Conservation (phyloP, 768 basidiomycete species). For the Hydnomerulius pinastri region DNA sequence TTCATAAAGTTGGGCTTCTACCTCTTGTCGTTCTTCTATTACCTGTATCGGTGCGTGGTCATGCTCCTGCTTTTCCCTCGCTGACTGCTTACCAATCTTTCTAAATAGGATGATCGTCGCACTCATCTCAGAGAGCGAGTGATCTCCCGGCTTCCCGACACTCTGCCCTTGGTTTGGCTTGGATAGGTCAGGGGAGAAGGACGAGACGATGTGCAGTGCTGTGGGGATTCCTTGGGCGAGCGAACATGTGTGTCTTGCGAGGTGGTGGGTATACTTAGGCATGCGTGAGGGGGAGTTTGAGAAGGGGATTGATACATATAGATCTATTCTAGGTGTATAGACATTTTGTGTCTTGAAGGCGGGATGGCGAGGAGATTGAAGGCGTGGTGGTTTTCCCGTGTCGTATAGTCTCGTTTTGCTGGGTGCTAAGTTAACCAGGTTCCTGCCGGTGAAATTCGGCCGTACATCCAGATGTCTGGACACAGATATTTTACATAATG, state of each 20-base stretch:
- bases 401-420: conserved; percentile 16
- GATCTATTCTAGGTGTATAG: conserved; percentile 17
- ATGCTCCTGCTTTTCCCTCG: background rate
- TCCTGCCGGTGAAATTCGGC: no score
- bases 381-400: conserved; percentile 9
- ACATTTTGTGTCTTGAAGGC: no score
- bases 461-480: no score
- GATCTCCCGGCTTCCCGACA: conserved; percentile 4
- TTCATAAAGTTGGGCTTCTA: conserved; percentile 96
- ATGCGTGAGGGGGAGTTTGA: no score
- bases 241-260: conserved; percentile 5
- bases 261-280: background rate
- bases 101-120: conserved; percentile 82
- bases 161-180: background rate
- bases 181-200: background rate
- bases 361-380: conserved; percentile 12
- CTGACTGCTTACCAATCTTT: background rate
- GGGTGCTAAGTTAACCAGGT: no score
- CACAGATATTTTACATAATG: no score
- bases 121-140: conserved; percentile 79
- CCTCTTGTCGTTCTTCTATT: conserved; percentile 89
- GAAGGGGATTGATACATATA: conserved; percentile 12
- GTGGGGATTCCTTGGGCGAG: conserved; percentile 1
- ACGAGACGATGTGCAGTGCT: conserved; percentile 2
- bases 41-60: conserved; percentile 76